phyloP scores from a whole-genome alignment of 148 eudicot species.

The Diospyros lotus region DNA sequence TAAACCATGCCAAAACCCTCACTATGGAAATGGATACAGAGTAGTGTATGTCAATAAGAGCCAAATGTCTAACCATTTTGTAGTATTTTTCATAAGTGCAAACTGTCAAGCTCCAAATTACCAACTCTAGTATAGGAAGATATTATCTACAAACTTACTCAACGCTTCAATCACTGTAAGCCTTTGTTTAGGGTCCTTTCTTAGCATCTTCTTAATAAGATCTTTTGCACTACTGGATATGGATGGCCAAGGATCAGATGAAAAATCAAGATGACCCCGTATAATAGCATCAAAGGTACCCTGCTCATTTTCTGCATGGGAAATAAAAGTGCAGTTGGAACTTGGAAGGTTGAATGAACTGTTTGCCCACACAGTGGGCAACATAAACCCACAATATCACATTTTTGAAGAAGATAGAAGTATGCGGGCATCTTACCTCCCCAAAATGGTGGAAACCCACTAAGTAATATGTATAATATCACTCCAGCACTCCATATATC shows the following conservation, averaged over 20 bases:
- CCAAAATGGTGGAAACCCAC: constrained; percentile 98
- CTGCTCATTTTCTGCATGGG: constrained; percentile 78
- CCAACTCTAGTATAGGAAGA: too few species aligned
- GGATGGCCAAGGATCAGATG: constrained; percentile 94
- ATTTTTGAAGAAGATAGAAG: background rate
- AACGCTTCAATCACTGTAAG: constrained; percentile 78
- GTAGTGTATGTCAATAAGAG: too few species aligned
- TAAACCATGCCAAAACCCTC: too few species aligned
- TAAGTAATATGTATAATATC: constrained; percentile 83
- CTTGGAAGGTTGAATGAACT: too few species aligned
- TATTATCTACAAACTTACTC: constrained; percentile 41
- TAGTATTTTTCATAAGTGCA: too few species aligned
- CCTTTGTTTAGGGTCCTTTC: constrained; percentile 78
- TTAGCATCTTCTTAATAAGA: constrained; percentile 89
- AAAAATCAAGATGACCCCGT: constrained; percentile 81
- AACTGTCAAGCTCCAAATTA: too few species aligned
- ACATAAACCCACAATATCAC: constrained; percentile 8
- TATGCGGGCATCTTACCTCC: constrained; percentile 49
- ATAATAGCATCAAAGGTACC: constrained; percentile 78
- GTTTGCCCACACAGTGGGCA: background rate
- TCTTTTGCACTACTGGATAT: constrained; percentile 91
- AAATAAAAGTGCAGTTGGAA: background rate
- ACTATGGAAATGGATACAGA: too few species aligned
- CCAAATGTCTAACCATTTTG: too few species aligned
- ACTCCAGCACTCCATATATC: constrained; percentile 99